Percentiles rank a stretch among this genome's conserved stretches.
Evolutionary conservation across 164 flowering plant genomes (phyloP).

Genomic region (Annona cherimola): DNA sequence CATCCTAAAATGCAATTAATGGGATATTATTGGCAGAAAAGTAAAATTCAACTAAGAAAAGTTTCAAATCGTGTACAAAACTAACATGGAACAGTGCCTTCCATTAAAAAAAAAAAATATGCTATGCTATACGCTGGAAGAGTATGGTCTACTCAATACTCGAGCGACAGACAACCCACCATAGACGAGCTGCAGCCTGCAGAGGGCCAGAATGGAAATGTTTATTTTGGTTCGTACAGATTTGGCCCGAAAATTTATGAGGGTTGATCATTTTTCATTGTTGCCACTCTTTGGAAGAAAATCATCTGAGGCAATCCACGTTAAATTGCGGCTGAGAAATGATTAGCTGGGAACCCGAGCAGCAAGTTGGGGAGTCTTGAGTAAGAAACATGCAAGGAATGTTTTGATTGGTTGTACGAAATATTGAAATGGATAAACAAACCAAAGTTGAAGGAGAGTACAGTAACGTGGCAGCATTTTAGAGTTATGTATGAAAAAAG

Average conservation of each 20-base stretch:
- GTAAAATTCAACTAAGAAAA: neutral
- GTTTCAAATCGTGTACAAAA: neutral
- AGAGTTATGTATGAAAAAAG: constrained; percentile 5
- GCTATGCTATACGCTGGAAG: neutral
- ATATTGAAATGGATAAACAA: too few relatives aligned
- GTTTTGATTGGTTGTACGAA: neutral
- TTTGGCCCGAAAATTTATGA: neutral
- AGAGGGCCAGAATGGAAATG: neutral
- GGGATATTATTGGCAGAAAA: too few relatives aligned
- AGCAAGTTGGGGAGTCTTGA: neutral
- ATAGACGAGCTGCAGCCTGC: neutral
- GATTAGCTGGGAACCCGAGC: neutral
- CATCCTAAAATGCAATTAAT: too few relatives aligned
- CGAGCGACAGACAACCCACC: neutral
- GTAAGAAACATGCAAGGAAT: neutral
- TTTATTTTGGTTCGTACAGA: too few relatives aligned
- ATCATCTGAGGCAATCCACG: neutral
- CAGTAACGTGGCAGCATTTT: neutral
- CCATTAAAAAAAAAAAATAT: too few relatives aligned
- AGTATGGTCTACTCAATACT: neutral
- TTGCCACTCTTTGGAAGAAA: too few relatives aligned
- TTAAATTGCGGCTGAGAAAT: neutral
- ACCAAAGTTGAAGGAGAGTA: neutral
- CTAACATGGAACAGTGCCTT: neutral
- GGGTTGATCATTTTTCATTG: neutral